Evolutionary conservation across 495 filamentous ascomycete genomes (phyloP), one percentile per base, ranked within the genome.

Genomic region (Penicillium riverlandense): DNA sequence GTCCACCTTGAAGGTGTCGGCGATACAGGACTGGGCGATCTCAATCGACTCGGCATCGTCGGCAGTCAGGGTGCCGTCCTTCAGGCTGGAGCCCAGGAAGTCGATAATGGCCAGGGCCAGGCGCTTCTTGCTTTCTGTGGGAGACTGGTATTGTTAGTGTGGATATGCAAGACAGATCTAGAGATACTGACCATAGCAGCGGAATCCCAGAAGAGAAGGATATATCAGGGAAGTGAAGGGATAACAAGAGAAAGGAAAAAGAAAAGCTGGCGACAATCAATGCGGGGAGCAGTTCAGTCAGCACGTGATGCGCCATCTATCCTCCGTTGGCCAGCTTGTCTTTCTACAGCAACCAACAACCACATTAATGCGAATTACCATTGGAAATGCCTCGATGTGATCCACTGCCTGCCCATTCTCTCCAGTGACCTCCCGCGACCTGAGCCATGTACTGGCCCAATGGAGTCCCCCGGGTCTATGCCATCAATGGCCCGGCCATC

Each of bases 71-170:
- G 90, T 92, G 53, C 91, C 91, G 54, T 98, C 92, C 46, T 79
- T 90, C 49, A 88, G 70, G 43, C 88, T 95, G 52, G 78, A 81
- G 43, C 76, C 77, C 28, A 98, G 83, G 75, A 96, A 98, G 69
- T 96, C 88, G 71, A 94, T 85, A 65, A 98, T 90, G 54, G 94
- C 89, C 61, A 97, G 86, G 57, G 92, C 94, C 45, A 98, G 82
- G 67, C 90, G 87, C 75, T 98, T 94, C 70, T 96, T 95, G 47
- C 89, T 83, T 50, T 86, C 85, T 46, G 67, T 74, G 9, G 74
- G 75, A 45, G 73, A 66, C 70, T 73, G 44, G 41, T 37, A n/a
- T 38, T n/a, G 43, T 62, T n/a, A 57, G 53, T 29, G 38, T 22
- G 4, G 10, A 29, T 6, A 14, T 4, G 11, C 10, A 6, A 37